Base-by-base conservation (phyloP, 2,329 filamentous ascomycete genomes). In the Pyricularia grisea region DNA sequence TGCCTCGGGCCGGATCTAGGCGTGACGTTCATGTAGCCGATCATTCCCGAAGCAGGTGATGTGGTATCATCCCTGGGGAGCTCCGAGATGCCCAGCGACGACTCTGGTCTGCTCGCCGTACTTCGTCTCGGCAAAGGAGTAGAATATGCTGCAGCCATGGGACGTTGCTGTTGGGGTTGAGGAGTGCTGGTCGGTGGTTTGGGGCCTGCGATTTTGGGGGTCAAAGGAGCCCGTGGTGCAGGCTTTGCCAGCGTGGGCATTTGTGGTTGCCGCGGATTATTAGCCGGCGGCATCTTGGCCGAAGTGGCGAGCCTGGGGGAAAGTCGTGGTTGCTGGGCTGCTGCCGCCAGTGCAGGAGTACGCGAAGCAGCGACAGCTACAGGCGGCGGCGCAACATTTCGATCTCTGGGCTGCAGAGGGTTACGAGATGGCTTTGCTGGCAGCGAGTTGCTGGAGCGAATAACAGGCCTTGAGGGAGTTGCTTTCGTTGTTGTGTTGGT, bases 1-100 rank as follows among this genome's bases (percentile, higher is more conserved):
- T 88, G 92, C 71, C 93, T 86, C 66, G 88, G 83, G 10, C 90
- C 90, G 10, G 93, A 93, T 72, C 93, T 88, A 67, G 93, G 92
- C 3, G 93, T 96, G 76, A 93, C 81, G 77, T 92, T 93, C 77
- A 80, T 85, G 23, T 68, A 31, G 78, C 78, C 87, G 64, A 93
- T 79, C 73, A 87, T 87, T 67, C 85, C 75, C 67, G 84, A 81
- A 33, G 83, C 80, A 10, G 87, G 82, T 64, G 85, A 84, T 64
- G 83, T 78, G 72, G 82, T 75, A 70, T 87, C 84, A 67, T 90
- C 87, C 70, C 76, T 55, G 27, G 27, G 66, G 25, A 10, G n/a
- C 28, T 63, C 42, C 3, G 42, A 33, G 30, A 67, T 30, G 27
- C 68, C 70, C 28, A 69, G 30, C 20, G 71, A 42, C 5, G 74